phyloP scores from a whole-genome alignment of 345 rosid genomes.

The Turnera subulata region DNA sequence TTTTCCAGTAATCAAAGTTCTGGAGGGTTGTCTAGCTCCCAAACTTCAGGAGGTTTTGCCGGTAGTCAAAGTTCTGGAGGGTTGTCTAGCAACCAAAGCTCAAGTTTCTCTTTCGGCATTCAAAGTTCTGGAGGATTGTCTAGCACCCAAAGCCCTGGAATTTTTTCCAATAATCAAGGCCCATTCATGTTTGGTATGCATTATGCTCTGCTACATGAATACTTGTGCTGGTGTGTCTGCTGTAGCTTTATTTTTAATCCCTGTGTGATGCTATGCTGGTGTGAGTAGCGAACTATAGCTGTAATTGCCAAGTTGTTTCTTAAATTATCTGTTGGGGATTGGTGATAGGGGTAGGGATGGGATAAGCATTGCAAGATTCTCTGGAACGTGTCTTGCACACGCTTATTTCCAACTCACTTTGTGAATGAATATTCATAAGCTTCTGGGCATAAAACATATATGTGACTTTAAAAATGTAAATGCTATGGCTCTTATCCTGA shows the following conservation, averaged over 20 bases:
- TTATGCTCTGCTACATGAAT: conserved; percentile 6
- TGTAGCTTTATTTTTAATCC: no score
- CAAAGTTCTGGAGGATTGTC: conserved; percentile 7
- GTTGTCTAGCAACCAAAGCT: conserved; percentile 9
- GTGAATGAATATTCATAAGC: no score
- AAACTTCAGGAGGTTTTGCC: conserved; percentile 18
- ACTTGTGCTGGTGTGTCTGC: no score
- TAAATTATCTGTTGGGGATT: no score
- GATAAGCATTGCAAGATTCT: no score
- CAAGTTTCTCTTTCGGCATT: conserved; percentile 5
- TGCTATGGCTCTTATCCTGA: not conserved
- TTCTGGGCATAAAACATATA: no score
- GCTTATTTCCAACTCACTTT: no score
- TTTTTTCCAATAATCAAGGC: conserved; percentile 33
- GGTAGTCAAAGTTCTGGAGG: conserved; percentile 38
- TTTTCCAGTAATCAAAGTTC: conserved; percentile 5
- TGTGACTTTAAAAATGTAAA: no score
- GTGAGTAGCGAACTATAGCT: not conserved
- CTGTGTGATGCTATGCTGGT: no score
- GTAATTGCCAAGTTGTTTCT: not conserved
- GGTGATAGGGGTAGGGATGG: no score
- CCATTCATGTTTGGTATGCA: conserved; percentile 44
- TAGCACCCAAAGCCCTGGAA: conserved; percentile 10
- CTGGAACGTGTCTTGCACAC: no score
- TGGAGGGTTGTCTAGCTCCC: conserved; percentile 8